These are phyloP conservation scores for Fusarium odoratissimum DNA, from an alignment of 2,329 filamentous ascomycete species.

Conservation along the genomic window DNA sequence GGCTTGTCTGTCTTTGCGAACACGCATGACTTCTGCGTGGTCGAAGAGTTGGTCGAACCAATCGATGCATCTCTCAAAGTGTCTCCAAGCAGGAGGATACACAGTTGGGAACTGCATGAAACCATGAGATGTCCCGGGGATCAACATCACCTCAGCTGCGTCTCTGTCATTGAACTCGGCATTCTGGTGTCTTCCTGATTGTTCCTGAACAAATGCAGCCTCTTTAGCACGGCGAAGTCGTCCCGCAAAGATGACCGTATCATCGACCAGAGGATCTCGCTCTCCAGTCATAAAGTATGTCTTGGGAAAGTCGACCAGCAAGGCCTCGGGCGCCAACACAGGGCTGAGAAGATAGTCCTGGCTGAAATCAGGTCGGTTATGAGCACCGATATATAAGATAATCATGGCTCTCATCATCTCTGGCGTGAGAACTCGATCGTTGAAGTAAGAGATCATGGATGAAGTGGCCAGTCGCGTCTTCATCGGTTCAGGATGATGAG, in stretches of 20 bases:
- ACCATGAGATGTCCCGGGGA: slow-evolving; percentile 91
- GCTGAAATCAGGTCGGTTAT: slow-evolving; percentile 91
- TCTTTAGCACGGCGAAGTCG: slow-evolving; percentile 84
- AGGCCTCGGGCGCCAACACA: slow-evolving; percentile 84
- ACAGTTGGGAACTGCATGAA: slow-evolving; percentile 92
- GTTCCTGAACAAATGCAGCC: slow-evolving; percentile 49
- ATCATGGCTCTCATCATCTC: slow-evolving; percentile 99
- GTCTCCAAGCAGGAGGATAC: slow-evolving; percentile 90
- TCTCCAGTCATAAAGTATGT: slow-evolving; percentile 95
- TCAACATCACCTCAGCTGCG: slow-evolving; percentile 78
- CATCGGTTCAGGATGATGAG: slow-evolving; percentile 69
- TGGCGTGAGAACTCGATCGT: slow-evolving; percentile 91
- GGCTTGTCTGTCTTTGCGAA: slow-evolving; percentile 39
- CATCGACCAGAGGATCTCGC: slow-evolving; percentile 93
- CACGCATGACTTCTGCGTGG: slow-evolving; percentile 57
- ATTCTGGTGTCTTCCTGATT: slow-evolving; percentile 23
- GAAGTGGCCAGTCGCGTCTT: slow-evolving; percentile 92
- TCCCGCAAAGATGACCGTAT: slow-evolving; percentile 96
- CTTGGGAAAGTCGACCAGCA: slow-evolving; percentile 90
- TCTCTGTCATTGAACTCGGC: slow-evolving; percentile 55
- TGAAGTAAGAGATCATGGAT: slow-evolving; percentile 98
- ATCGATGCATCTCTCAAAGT: slow-evolving; percentile 79
- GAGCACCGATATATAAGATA: slow-evolving; percentile 93
- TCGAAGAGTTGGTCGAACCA: slow-evolving; percentile 87
- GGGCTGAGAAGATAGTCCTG: slow-evolving; percentile 93